These are phyloP conservation scores for Lepiota brunneoincarnata DNA, from an alignment of 768 basidiomycete species.

Conservation along the genomic window DNA sequence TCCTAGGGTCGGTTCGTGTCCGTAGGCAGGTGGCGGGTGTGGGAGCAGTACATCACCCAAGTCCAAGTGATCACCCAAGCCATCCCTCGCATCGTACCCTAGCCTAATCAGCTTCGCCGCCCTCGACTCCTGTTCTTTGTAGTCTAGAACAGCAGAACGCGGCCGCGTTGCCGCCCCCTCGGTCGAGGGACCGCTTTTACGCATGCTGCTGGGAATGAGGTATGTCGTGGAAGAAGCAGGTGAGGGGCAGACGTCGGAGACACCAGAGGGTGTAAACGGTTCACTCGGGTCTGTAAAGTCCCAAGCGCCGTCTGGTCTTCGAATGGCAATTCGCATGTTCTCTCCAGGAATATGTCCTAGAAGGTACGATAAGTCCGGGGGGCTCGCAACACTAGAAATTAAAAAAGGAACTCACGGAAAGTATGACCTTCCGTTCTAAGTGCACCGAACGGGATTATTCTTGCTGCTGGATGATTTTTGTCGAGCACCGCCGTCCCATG, in stretches of 20 bases:
- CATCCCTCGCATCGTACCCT: constrained; percentile 5
- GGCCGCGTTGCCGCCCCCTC: background rate
- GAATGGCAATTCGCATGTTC: constrained; percentile 57
- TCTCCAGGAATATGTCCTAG: constrained; percentile 49
- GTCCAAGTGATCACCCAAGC: constrained; percentile 16
- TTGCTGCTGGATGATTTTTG: constrained; percentile 33
- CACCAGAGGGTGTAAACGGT: constrained; percentile 37
- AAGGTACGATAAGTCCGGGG: background rate
- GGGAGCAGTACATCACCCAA: constrained; percentile 17
- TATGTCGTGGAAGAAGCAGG: constrained; percentile 14
- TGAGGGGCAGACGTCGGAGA: constrained; percentile 27
- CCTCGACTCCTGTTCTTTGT: constrained; percentile 22
- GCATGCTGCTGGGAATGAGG: background rate
- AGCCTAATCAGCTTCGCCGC: constrained; percentile 7
- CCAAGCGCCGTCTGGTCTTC: constrained; percentile 55
- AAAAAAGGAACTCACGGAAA: constrained; percentile 31
- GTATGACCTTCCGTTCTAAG: constrained; percentile 31
- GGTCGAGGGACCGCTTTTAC: background rate
- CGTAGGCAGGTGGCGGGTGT: constrained; percentile 28
- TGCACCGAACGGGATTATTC: constrained; percentile 41
- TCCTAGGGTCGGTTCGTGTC: background rate
- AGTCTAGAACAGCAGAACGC: constrained; percentile 10
- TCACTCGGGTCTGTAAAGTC: constrained; percentile 42
- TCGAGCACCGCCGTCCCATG: constrained; percentile 27
- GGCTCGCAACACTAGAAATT: background rate